phyloP scores from a whole-genome alignment of 2,329 filamentous ascomycete genomes.

The Aspergillus sp. region DNA sequence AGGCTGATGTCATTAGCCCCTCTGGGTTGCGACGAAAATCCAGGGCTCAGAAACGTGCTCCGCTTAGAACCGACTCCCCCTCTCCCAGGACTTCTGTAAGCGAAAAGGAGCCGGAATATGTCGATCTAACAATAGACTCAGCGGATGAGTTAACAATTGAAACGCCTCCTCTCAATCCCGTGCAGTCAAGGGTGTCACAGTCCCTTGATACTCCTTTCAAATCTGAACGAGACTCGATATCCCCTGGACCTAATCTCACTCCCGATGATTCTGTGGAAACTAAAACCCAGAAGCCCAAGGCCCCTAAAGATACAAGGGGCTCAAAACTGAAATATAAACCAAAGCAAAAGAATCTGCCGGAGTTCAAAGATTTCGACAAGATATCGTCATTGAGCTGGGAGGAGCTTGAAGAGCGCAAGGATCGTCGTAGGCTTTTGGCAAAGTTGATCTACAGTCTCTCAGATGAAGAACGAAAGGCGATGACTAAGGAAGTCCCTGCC shows the following conservation, averaged over 20 bases:
- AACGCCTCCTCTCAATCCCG: slow-evolving; percentile 33
- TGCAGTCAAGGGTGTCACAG: slow-evolving; percentile 5
- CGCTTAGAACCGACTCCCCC: slow-evolving; percentile 7
- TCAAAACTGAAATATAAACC: background rate
- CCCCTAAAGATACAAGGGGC: too few relatives aligned
- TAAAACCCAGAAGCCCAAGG: background rate
- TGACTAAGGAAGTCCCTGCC: slow-evolving; percentile 10
- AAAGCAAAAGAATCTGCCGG: slow-evolving; percentile 6
- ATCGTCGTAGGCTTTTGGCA: slow-evolving; percentile 32
- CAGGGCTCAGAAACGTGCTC: slow-evolving; percentile 3
- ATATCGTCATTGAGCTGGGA: slow-evolving; percentile 29
- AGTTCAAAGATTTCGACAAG: slow-evolving; percentile 18
- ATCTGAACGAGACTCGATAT: slow-evolving; percentile 9
- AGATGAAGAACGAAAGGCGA: slow-evolving; percentile 12
- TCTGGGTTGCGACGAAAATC: slow-evolving; percentile 12
- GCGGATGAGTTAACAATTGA: slow-evolving; percentile 21
- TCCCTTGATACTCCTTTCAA: slow-evolving; percentile 3
- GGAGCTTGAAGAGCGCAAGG: slow-evolving; percentile 30
- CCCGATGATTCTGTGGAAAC: slow-evolving; percentile 5
- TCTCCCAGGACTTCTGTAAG: background rate
- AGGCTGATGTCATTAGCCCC: slow-evolving; percentile 18
- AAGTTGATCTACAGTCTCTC: slow-evolving; percentile 21
- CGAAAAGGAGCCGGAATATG: background rate
- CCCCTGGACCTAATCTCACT: slow-evolving; percentile 9
- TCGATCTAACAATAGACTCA: slow-evolving; percentile 31